A percentile compares a stretch with the other conserved stretches of the same genome.
Evolutionary conservation across 495 filamentous ascomycete species (phyloP).

Genomic region (Aspergillus mulundensis): DNA sequence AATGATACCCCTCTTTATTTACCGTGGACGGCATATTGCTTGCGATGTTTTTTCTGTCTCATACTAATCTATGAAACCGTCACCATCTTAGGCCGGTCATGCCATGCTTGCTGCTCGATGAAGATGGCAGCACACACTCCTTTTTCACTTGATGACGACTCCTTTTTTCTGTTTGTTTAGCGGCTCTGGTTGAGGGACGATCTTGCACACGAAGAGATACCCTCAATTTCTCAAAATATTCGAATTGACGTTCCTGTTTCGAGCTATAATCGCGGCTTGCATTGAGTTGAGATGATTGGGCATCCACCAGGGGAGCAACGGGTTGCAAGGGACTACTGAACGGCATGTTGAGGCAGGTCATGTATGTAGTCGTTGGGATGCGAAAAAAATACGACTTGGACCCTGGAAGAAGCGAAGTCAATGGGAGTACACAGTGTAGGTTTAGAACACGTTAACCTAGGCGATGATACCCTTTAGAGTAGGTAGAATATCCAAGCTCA

Average conservation of each 20-base stretch:
- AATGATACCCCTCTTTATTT: constrained; percentile 41
- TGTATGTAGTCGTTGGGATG: constrained; percentile 3
- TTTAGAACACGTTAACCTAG: constrained; percentile 11
- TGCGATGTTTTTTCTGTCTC: constrained; percentile 17
- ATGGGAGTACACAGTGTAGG: constrained; percentile 3
- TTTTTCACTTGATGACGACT: constrained; percentile 3
- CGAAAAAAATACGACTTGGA: constrained; percentile 4
- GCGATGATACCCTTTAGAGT: background rate
- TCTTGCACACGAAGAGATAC: constrained; percentile 42
- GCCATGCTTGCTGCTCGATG: constrained; percentile 11
- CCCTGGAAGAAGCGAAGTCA: background rate
- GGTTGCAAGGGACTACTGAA: background rate
- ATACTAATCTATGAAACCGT: constrained; percentile 26
- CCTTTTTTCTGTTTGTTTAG: constrained; percentile 1
- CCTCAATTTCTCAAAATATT: constrained; percentile 28
- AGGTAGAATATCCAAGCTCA: background rate
- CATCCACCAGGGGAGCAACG: background rate
- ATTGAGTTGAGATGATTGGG: background rate
- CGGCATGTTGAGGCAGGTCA: background rate
- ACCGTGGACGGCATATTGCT: constrained; percentile 14
- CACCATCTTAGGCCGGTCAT: constrained; percentile 15
- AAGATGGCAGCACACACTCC: constrained; percentile 14
- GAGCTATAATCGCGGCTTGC: background rate
- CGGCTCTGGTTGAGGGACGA: constrained; percentile 27
- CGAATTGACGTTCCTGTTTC: constrained; percentile 12